These are phyloP conservation scores for Wallacemonas sp. DNA, from an alignment of 208 protist species.

Conservation along the genomic window DNA sequence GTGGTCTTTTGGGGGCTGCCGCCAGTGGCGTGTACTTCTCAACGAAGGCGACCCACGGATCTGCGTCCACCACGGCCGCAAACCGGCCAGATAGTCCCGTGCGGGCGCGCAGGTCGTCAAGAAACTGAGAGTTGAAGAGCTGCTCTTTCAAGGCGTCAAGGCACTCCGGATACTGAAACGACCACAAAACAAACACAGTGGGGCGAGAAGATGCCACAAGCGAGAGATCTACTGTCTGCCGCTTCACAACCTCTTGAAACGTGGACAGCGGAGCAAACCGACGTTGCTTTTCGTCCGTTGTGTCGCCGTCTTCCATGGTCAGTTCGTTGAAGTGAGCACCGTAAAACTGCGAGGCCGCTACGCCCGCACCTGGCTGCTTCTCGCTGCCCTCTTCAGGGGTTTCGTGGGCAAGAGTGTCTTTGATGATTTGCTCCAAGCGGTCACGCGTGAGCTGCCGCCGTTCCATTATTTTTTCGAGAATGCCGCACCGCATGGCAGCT, in stretches of 20 bases:
- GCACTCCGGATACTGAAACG: slow-evolving; percentile 49
- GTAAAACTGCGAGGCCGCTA: slow-evolving; percentile 21
- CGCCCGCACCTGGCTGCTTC: not conserved
- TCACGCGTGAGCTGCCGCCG: slow-evolving; percentile 53
- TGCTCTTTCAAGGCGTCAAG: slow-evolving; percentile 60
- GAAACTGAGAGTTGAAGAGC: slow-evolving; percentile 54
- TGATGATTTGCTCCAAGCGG: slow-evolving; percentile 57
- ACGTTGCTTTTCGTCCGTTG: slow-evolving; percentile 18
- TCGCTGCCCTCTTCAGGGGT: not conserved
- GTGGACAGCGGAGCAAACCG: slow-evolving; percentile 29
- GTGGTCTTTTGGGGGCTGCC: slow-evolving; percentile 12
- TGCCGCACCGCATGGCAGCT: slow-evolving; percentile 74
- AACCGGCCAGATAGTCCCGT: slow-evolving; percentile 29
- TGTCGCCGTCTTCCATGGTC: slow-evolving; percentile 20
- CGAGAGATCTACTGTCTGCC: slow-evolving; percentile 58
- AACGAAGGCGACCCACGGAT: slow-evolving; percentile 74
- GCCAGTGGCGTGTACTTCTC: slow-evolving; percentile 43
- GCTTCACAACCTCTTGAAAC: slow-evolving; percentile 53
- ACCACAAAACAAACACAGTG: slow-evolving; percentile 80
- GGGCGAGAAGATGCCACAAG: slow-evolving; percentile 53
- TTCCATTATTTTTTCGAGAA: slow-evolving; percentile 56
- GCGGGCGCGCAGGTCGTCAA: slow-evolving; percentile 23
- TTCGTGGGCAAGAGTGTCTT: slow-evolving; percentile 15
- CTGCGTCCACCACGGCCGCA: slow-evolving; percentile 32
- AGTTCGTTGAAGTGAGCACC: slow-evolving; percentile 34